A percentile compares a stretch with the other conserved stretches of the same genome.
These are phyloP conservation scores for Sicyos edulis DNA, from an alignment of 306 rosid species.

Conservation along the genomic window DNA sequence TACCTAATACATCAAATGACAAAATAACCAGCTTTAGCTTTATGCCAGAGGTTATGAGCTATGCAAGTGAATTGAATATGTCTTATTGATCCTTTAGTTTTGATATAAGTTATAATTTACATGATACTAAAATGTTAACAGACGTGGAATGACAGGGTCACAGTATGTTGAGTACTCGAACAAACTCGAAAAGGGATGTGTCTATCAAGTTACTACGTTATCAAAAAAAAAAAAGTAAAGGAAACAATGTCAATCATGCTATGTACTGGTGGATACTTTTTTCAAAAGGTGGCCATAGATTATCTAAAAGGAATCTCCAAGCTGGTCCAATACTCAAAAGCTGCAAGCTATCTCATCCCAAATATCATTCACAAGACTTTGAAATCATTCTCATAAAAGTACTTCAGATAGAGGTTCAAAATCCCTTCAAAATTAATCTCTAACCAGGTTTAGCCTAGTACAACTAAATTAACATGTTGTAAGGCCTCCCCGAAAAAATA, in stretches of 20 bases:
- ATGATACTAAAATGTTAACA: neutral
- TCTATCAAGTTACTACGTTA: neutral
- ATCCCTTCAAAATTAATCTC: neutral
- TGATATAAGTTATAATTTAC: too few species aligned
- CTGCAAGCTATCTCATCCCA: constrained; percentile 13
- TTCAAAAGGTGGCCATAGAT: constrained; percentile 5
- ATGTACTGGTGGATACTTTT: neutral
- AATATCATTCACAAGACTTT: neutral
- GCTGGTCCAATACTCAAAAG: constrained; percentile 12
- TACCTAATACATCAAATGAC: constrained; percentile 36
- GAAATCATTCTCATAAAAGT: neutral
- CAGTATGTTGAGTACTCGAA: neutral
- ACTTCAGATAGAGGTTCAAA: neutral
- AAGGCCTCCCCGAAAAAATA: neutral
- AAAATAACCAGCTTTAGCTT: neutral
- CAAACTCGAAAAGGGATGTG: neutral
- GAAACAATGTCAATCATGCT: neutral
- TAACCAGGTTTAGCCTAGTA: neutral
- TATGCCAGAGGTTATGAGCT: neutral
- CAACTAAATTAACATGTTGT: neutral
- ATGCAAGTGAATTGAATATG: neutral
- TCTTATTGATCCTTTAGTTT: neutral
- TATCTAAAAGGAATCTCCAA: constrained; percentile 14
- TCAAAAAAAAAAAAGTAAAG: neutral
- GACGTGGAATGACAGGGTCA: neutral